These are phyloP conservation scores for Sarocladium brachiariae DNA, from an alignment of 2,329 filamentous ascomycete species.

Conservation along the genomic window DNA sequence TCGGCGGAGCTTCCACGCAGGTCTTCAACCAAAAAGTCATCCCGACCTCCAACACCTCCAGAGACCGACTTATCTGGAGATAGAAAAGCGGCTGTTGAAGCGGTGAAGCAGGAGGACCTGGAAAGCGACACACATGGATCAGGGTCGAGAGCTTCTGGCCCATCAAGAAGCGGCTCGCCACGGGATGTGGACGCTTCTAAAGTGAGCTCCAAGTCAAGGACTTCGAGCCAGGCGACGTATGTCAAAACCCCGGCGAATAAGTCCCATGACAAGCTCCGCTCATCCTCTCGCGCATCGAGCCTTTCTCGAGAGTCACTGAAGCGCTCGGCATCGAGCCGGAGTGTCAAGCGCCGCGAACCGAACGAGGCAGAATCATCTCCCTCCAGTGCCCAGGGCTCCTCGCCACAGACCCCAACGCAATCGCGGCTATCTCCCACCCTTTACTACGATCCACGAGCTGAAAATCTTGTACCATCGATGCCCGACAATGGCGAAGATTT, in stretches of 20 bases:
- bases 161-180: conserved; percentile 37
- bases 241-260: conserved; percentile 31
- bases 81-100: conserved; percentile 20
- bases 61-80: conserved; percentile 53
- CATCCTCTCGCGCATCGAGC: conserved; percentile 27
- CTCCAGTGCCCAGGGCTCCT: conserved; percentile 46
- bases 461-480: conserved; percentile 23
- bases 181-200: conserved; percentile 42
- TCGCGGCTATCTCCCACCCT: conserved; percentile 42
- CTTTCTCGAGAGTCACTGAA: conserved; percentile 27
- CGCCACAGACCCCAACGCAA: conserved; percentile 54
- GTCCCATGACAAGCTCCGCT: conserved; percentile 29
- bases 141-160: conserved; percentile 37
- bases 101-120: conserved; percentile 18
- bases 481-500: conserved; percentile 30
- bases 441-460: conserved; percentile 33
- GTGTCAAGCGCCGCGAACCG: conserved; percentile 29
- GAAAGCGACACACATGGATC: conserved; percentile 25
- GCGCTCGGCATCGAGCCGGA: conserved; percentile 31
- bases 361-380: conserved; percentile 37
- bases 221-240: conserved; percentile 52
- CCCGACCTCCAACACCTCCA: conserved; percentile 54
- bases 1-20: conserved; percentile 36
- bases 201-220: conserved; percentile 46
- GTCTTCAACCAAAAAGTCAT: conserved; percentile 31